phyloP scores from a whole-genome alignment of 140 eudicot species.

The Ambrosia hybrid region DNA sequence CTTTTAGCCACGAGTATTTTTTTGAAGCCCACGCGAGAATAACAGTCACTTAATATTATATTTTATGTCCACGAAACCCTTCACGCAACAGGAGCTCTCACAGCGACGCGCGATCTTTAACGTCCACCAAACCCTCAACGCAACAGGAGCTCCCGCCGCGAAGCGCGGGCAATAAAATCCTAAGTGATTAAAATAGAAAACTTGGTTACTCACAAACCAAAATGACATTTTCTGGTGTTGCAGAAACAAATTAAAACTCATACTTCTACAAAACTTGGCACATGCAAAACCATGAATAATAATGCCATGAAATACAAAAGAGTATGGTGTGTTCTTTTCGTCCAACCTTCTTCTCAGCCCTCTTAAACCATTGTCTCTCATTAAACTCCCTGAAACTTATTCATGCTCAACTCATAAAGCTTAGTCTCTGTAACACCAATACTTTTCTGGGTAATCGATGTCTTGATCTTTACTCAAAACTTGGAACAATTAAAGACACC shows the following conservation, averaged over 20 bases:
- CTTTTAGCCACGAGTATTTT: too few species aligned
- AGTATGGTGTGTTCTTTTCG: conserved; percentile 32
- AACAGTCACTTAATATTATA: too few species aligned
- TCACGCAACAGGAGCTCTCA: too few species aligned
- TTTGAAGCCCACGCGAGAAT: too few species aligned
- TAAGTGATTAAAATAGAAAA: too few species aligned
- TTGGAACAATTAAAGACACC: conserved; percentile 45
- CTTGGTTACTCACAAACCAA: too few species aligned
- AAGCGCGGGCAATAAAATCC: too few species aligned
- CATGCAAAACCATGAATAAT: conserved; percentile 16
- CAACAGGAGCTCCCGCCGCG: too few species aligned
- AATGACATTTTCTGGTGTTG: background rate
- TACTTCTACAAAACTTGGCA: background rate
- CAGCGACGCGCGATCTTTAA: too few species aligned
- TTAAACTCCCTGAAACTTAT: conserved; percentile 30
- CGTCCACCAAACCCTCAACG: too few species aligned
- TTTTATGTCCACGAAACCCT: too few species aligned
- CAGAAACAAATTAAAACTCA: background rate
- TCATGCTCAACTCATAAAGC: conserved; percentile 64
- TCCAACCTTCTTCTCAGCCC: conserved; percentile 34
- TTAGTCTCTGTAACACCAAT: conserved; percentile 35
- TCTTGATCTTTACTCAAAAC: conserved; percentile 47
- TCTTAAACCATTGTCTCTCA: conserved; percentile 39
- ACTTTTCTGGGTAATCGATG: conserved; percentile 48
- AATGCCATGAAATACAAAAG: conserved; percentile 36